phyloP scores from a whole-genome alignment of 164 flowering plant species.

The Tinospora cordifolia region DNA sequence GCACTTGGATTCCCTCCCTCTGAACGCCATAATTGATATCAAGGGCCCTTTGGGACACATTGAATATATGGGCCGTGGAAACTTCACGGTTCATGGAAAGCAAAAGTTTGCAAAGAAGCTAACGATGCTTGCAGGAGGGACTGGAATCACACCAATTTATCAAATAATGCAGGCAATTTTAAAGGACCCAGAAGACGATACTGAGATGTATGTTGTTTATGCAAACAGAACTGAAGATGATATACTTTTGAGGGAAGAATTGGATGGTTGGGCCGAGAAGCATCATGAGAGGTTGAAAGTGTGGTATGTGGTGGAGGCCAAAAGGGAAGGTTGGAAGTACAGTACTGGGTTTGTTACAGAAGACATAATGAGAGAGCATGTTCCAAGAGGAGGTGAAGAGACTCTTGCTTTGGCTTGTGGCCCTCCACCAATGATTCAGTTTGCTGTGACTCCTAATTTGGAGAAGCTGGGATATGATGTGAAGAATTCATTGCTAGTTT shows the following conservation, averaged over 20 bases:
- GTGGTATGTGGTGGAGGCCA: conserved; percentile 68
- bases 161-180: conserved; percentile 79
- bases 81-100: conserved; percentile 60
- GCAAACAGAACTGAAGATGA: conserved; percentile 91
- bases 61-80: conserved; percentile 68
- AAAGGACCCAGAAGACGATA: conserved; percentile 74
- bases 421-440: conserved; percentile 88
- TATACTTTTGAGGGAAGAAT: conserved; percentile 64
- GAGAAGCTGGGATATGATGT: conserved; percentile 83
- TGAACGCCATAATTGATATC: conserved; percentile 51
- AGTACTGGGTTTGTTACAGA: conserved; percentile 68
- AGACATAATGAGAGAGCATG: conserved; percentile 50
- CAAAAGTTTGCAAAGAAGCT: conserved; percentile 59
- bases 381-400: conserved; percentile 49
- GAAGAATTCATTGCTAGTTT: conserved; percentile 55
- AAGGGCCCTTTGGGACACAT: conserved; percentile 95
- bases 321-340: conserved; percentile 68
- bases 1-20: conserved; percentile 50
- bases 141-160: conserved; percentile 91
- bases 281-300: conserved; percentile 45
- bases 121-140: conserved; percentile 91
- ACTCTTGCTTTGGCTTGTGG: conserved; percentile 74
- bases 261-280: conserved; percentile 65
- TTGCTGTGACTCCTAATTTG: conserved; percentile 76
- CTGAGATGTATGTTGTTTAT: conserved; percentile 82